These are phyloP conservation scores for Chaetomidium leptoderma DNA, from an alignment of 495 filamentous ascomycete genomes.

Conservation along the genomic window DNA sequence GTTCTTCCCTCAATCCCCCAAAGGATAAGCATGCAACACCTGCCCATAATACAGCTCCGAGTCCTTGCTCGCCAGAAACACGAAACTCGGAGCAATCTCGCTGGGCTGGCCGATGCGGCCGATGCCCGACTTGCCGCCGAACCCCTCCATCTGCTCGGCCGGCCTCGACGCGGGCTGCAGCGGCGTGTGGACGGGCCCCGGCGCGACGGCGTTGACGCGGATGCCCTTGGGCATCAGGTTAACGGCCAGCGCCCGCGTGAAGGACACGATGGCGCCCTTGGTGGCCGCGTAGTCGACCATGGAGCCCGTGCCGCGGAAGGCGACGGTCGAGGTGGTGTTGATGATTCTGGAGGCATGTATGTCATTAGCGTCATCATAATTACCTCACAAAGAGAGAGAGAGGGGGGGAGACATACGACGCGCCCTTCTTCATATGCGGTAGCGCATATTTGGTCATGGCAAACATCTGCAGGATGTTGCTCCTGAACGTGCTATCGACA, in stretches of 20 bases:
- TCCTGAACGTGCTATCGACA: conserved; percentile 51
- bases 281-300: conserved; percentile 60
- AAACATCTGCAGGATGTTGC: conserved; percentile 60
- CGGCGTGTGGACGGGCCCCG: conserved; percentile 57
- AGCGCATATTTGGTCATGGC: conserved; percentile 58
- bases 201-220: conserved; percentile 59
- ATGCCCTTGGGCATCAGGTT: conserved; percentile 57
- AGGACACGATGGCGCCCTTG: conserved; percentile 59
- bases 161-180: conserved; percentile 52
- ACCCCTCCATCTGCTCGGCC: conserved; percentile 51
- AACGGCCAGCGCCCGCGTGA: conserved; percentile 54
- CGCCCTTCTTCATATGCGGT: conserved; percentile 52
- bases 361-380: too few species aligned
- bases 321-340: conserved; percentile 54
- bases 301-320: conserved; percentile 49
- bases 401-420: conserved; percentile 24
- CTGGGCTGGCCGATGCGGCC: conserved; percentile 56
- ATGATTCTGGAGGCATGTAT: conserved; percentile 48
- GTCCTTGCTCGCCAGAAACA: conserved; percentile 57
- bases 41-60: conserved; percentile 55
- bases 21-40: conserved; percentile 43
- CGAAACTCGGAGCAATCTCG: conserved; percentile 59
- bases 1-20: conserved; percentile 22
- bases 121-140: conserved; percentile 44
- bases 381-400: too few species aligned